phyloP scores from a whole-genome alignment of 2,329 filamentous ascomycete species.

The Zalaria obscura region DNA sequence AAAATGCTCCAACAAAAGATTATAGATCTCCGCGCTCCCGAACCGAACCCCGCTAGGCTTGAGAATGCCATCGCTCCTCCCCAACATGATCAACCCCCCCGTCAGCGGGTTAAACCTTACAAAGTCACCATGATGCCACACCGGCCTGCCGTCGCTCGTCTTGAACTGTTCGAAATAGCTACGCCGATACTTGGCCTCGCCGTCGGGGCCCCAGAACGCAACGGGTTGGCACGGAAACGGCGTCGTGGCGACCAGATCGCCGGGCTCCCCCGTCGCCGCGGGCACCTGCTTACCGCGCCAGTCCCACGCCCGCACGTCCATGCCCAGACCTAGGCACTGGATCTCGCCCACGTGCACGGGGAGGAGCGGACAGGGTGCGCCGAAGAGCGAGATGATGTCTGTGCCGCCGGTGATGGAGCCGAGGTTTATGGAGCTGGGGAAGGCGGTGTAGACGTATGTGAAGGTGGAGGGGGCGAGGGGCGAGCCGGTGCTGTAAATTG shows the following conservation, averaged over 20 bases:
- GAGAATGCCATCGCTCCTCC: slow-evolving; percentile 79
- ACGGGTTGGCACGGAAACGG: slow-evolving; percentile 88
- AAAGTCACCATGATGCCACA: slow-evolving; percentile 96
- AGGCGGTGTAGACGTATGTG: slow-evolving; percentile 71
- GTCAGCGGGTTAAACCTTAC: slow-evolving; percentile 57
- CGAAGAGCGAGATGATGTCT: slow-evolving; percentile 92
- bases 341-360: slow-evolving; percentile 37
- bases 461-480: slow-evolving; percentile 89
- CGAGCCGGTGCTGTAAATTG: slow-evolving; percentile 89
- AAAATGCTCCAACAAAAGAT: slow-evolving; percentile 77
- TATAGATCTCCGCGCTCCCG: slow-evolving; percentile 91
- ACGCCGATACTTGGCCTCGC: slow-evolving; percentile 61
- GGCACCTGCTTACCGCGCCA: slow-evolving; percentile 44
- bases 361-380: slow-evolving; percentile 52
- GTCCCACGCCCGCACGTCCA: slow-evolving; percentile 36
- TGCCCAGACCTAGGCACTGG: slow-evolving; percentile 34
- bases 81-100: slow-evolving; percentile 77
- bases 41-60: slow-evolving; percentile 89
- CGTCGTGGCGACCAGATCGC: slow-evolving; percentile 74
- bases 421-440: slow-evolving; percentile 63
- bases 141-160: slow-evolving; percentile 15
- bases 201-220: slow-evolving; percentile 66
- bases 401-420: slow-evolving; percentile 92
- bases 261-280: slow-evolving; percentile 48
- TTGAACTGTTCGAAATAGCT: slow-evolving; percentile 83